Base-by-base conservation (phyloP, 2,329 filamentous ascomycete species). In the Neocatenulostroma microsporum region DNA sequence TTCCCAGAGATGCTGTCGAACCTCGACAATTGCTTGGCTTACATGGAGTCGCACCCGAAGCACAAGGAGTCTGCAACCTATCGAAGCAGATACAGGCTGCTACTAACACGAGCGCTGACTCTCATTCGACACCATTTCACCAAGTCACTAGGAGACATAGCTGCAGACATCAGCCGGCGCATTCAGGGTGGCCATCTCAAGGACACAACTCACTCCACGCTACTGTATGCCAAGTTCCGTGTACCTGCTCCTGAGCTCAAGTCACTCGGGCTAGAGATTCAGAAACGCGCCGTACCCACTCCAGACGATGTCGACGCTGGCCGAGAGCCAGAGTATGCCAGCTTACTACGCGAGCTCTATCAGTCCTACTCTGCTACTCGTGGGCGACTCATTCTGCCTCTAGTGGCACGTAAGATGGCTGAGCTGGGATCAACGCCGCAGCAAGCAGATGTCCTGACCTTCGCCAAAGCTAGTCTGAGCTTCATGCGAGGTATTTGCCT, bases 21-120 rank as follows among this genome's bases (percentile, higher is more conserved):
- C 45, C 69, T 98, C 33, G 88, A 96, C 61, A 78, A 85, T 36
- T 98, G 89, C 58, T 77, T 98, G 49, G 81, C 80, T 20, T 96
- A 96, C 56, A 95, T 96, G 87, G 76, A 84, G 42, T 72, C 76
- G 35, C 85, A 95, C 66, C 75, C 84, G 7, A 78, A 77, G 6
- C 94, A 95, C 57, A 83, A 84, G 45, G 89, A 96, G 60, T 81
- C 88, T 3, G 81, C 87, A 44, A 78, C 82, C 2, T 96, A 95
- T 58, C 76, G 88, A 29, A 86, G 89, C 5, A 78, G 87, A 41
- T 96, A 96, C 59, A 78, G 84, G 42, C 72, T 91, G 0, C 72
- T 95, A 10, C 73, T 96, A 26, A 82, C 79, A 2, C 68, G 79
- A 42, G 78, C 74, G 13, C 63, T 82, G 30, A 82, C 78, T 0